Base-by-base conservation (phyloP, 805 yeast genomes). In the Candida anglica region DNA sequence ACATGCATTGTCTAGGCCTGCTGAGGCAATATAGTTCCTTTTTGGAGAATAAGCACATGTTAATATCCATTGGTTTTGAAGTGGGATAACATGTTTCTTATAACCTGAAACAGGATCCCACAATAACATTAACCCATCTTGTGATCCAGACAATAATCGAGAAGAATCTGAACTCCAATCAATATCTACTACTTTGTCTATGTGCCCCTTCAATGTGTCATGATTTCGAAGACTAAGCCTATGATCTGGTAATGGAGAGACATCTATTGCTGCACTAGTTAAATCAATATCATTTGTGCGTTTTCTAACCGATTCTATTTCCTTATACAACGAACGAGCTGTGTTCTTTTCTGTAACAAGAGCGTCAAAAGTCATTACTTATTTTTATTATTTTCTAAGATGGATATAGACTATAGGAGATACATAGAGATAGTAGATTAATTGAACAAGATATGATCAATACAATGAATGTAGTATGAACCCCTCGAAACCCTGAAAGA, bases 71-170 rank as follows among this genome's bases (percentile, higher is more conserved):
- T 79, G 82, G 29, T 83, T 83, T 30, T 81, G 86, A 36, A 88
- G 60, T 3, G 79, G 73, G 13, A 88, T 74, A 1, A 87, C 86
- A 35, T 78, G 77, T 35, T 73, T 63, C 50, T 88, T 89, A 42
- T 74, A 63, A 3, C 88, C 89, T 0, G 86, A 73, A 3, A 71
- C 62, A 0, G 86, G 70, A 53, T 88, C 91, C 96, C 97, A 89
- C 15, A 86, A 57, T 24, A 89, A 66, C 66, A 87, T 66, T 50
- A 77, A 83, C 2, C 95, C 96, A 57, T 89, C 97, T 52, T 86
- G 95, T 17, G 91, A 80, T 0, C 86, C 87, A 32, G 87, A 75
- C 6, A 87, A 56, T 2, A 88, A 50, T 28, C 69, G 70, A 28
- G 60, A 56, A n/a, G 84, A 72, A 50, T 81, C 80, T 1, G 65